A percentile compares a stretch with the other conserved stretches of the same genome.
Conservation (phyloP, 2,329 filamentous ascomycete genomes). For the Hypoxylon sp. region DNA sequence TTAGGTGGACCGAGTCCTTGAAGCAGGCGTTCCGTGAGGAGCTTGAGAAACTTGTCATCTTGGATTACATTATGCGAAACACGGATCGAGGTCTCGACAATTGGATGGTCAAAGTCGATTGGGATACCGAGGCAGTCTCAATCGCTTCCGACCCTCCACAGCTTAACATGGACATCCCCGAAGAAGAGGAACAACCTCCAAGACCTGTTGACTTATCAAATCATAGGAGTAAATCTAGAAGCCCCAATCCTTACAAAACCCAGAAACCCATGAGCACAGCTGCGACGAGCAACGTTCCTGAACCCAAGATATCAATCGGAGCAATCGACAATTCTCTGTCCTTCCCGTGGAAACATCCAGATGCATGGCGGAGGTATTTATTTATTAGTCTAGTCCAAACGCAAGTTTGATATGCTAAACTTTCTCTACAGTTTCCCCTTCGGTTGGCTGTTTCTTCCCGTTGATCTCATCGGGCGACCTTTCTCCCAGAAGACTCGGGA, state of each 20-base stretch:
- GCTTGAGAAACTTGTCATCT: conserved; percentile 94
- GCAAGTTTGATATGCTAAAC: conserved; percentile 23
- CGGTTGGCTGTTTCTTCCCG: conserved; percentile 97
- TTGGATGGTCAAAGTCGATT: conserved; percentile 99
- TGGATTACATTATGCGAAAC: conserved; percentile 99
- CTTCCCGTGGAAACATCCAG: conserved; percentile 99
- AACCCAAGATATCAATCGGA: conserved; percentile 80
- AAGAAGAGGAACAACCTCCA: conserved; percentile 66
- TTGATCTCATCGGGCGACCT: conserved; percentile 94
- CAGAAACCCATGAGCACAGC: conserved; percentile 89
- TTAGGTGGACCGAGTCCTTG: conserved; percentile 88
- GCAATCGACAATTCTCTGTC: conserved; percentile 98
- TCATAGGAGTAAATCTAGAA: conserved; percentile 56
- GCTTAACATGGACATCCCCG: conserved; percentile 72
- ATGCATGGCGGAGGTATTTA: conserved; percentile 79
- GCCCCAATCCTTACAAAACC: conserved; percentile 75
- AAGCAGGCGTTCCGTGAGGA: conserved; percentile 96
- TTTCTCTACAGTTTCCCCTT: conserved; percentile 85
- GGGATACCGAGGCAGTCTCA: conserved; percentile 83
- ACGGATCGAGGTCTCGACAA: conserved; percentile 97
- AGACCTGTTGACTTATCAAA: conserved; percentile 72
- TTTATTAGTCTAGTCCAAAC: neutral
- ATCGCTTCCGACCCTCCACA: conserved; percentile 85
- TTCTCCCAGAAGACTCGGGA: conserved; percentile 95
- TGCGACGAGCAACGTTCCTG: conserved; percentile 62